Evolutionary conservation across 2,329 filamentous ascomycete genomes (phyloP).

Genomic region (Aspergillus alliaceus): DNA sequence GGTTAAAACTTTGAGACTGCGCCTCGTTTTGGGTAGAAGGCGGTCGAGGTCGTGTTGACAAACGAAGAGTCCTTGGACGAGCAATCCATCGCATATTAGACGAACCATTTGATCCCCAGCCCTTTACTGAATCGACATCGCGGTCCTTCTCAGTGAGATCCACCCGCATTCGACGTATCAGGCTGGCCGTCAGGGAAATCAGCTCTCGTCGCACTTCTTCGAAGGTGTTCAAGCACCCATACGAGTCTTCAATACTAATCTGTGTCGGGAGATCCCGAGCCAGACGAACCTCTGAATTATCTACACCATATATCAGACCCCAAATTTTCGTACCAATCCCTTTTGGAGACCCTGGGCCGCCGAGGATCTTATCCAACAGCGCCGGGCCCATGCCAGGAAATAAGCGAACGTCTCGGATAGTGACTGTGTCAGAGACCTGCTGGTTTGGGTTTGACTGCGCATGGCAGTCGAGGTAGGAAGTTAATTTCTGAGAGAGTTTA

Average conservation of each 20-base stretch:
- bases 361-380: slow-evolving; percentile 67
- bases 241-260: slow-evolving; percentile 94
- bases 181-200: slow-evolving; percentile 63
- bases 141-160: slow-evolving; percentile 66
- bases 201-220: slow-evolving; percentile 68
- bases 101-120: slow-evolving; percentile 16
- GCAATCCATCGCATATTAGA: slow-evolving; percentile 66
- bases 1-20: slow-evolving; percentile 60
- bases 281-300: slow-evolving; percentile 70
- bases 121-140: slow-evolving; percentile 17
- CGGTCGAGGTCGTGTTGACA: slow-evolving; percentile 70
- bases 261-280: slow-evolving; percentile 74
- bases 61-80: slow-evolving; percentile 74
- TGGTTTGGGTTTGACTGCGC: not conserved
- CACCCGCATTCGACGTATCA: slow-evolving; percentile 74
- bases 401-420: slow-evolving; percentile 64
- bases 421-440: slow-evolving; percentile 45
- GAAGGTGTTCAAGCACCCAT: slow-evolving; percentile 67
- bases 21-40: slow-evolving; percentile 54
- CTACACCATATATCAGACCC: slow-evolving; percentile 77
- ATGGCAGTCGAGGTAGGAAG: slow-evolving; percentile 7
- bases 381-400: slow-evolving; percentile 64
- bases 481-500: slow-evolving; percentile 70
- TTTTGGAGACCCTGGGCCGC: slow-evolving; percentile 67
- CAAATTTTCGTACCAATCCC: slow-evolving; percentile 74